phyloP scores from a whole-genome alignment of 306 rosid genomes.

The Arachis stenosperma region DNA sequence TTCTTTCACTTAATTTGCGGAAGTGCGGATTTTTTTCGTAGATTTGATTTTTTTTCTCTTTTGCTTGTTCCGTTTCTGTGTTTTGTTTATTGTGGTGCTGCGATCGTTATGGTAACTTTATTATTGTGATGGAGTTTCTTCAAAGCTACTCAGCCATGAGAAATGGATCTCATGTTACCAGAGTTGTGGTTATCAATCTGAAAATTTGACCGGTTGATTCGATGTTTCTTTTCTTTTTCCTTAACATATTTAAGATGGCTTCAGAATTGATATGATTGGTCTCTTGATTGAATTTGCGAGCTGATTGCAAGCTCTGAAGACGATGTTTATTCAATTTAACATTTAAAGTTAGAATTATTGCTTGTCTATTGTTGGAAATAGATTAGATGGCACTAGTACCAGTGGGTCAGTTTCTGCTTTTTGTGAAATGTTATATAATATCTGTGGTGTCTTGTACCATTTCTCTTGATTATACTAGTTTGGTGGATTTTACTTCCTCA shows the following conservation, averaged over 20 bases:
- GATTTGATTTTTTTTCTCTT: background rate
- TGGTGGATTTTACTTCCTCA: background rate
- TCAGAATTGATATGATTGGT: background rate
- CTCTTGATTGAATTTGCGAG: background rate
- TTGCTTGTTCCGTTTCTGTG: constrained; percentile 1
- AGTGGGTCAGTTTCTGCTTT: background rate
- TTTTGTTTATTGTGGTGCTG: background rate
- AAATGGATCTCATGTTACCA: background rate
- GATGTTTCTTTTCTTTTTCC: background rate
- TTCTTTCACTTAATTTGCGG: constrained; percentile 34
- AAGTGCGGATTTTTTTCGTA: constrained; percentile 2
- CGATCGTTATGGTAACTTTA: background rate
- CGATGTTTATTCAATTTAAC: constrained; percentile 7
- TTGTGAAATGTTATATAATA: constrained; percentile 17
- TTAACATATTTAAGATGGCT: background rate
- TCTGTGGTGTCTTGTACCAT: background rate
- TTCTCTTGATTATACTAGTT: constrained; percentile 15
- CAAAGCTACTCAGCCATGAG: background rate
- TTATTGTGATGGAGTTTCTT: background rate
- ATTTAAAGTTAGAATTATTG: constrained; percentile 11
- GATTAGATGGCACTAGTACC: background rate
- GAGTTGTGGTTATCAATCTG: background rate
- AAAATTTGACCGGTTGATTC: background rate
- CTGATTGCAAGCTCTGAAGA: background rate
- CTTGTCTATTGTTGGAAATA: background rate